Percentiles rank a stretch among this genome's conserved stretches.
Conservation (phyloP, 2,329 filamentous ascomycete species). For the Ambrosiella xylebori region DNA sequence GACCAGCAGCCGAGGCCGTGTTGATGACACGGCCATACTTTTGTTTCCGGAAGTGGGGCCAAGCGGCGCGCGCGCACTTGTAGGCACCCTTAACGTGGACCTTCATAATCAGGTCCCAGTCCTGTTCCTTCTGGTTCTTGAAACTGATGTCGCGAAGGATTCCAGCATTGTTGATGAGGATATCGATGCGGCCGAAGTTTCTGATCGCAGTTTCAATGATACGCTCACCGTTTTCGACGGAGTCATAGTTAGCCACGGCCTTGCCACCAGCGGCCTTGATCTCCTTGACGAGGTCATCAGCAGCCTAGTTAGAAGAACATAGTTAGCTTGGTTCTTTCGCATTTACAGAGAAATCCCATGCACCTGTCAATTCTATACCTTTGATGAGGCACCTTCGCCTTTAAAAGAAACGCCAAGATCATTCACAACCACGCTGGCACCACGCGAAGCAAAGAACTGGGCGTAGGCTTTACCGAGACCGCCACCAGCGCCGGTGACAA, state of each 20-base stretch:
- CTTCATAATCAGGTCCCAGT: slow-evolving; percentile 90
- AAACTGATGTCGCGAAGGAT: slow-evolving; percentile 92
- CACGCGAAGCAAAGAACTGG: slow-evolving; percentile 77
- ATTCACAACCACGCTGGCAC: slow-evolving; percentile 91
- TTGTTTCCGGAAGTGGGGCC: slow-evolving; percentile 96
- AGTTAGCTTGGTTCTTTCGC: not conserved
- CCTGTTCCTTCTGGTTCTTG: slow-evolving; percentile 94
- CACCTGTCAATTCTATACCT: slow-evolving; percentile 38
- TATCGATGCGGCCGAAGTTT: slow-evolving; percentile 70
- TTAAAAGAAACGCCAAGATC: slow-evolving; percentile 87
- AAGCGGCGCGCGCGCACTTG: slow-evolving; percentile 87
- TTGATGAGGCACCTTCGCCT: slow-evolving; percentile 73
- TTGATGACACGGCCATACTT: slow-evolving; percentile 96
- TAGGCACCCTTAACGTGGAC: slow-evolving; percentile 89
- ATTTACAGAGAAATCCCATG: not conserved
- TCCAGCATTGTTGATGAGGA: slow-evolving; percentile 95
- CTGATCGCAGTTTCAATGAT: slow-evolving; percentile 84
- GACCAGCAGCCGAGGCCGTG: slow-evolving; percentile 85
- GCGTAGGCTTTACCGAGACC: slow-evolving; percentile 71
- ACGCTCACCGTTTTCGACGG: slow-evolving; percentile 78
- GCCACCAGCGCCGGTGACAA: slow-evolving; percentile 67
- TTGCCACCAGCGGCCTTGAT: slow-evolving; percentile 82
- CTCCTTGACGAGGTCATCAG: slow-evolving; percentile 67
- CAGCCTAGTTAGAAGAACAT: slow-evolving; percentile 35
- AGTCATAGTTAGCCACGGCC: slow-evolving; percentile 94